Evolutionary conservation across 2,329 filamentous ascomycete species (phyloP).

Genomic region (Arthroderma sp.): DNA sequence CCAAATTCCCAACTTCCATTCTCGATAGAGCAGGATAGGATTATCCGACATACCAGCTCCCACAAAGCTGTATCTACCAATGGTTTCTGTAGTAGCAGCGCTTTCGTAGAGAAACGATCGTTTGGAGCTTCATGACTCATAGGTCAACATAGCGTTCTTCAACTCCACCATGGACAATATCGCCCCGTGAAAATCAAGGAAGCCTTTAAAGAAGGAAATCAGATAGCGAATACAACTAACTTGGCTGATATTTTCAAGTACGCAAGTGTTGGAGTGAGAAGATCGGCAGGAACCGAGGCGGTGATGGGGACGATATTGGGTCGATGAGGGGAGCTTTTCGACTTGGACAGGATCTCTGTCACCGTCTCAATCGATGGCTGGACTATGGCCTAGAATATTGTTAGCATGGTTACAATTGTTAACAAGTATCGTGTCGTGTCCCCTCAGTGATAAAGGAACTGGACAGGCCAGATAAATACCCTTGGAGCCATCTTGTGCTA

Average conservation of each 20-base stretch:
- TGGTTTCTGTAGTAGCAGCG: constrained; percentile 77
- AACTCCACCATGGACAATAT: too few relatives aligned
- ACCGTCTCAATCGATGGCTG: constrained; percentile 51
- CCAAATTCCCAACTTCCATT: too few relatives aligned
- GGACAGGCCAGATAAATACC: not conserved
- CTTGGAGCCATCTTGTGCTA: constrained; percentile 5
- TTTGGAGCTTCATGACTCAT: constrained; percentile 39
- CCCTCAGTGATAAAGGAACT: too few relatives aligned
- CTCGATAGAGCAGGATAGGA: not conserved
- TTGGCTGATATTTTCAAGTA: constrained; percentile 81
- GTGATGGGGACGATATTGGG: constrained; percentile 73
- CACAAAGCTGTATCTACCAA: constrained; percentile 91
- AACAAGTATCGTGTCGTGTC: too few relatives aligned
- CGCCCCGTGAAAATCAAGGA: too few relatives aligned
- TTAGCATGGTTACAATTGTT: not conserved
- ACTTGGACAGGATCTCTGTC: constrained; percentile 41
- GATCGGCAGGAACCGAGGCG: constrained; percentile 76
- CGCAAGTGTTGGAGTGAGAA: constrained; percentile 86
- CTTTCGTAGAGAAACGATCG: constrained; percentile 94
- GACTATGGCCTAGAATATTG: constrained; percentile 31
- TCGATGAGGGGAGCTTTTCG: constrained; percentile 39
- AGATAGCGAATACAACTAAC: constrained; percentile 32
- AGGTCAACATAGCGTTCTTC: too few relatives aligned
- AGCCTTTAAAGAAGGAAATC: not conserved
- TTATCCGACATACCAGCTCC: constrained; percentile 48